Percentiles rank a stretch among this genome's conserved stretches.
Conservation (phyloP, 2,329 filamentous ascomycete species). For the Clonostachys rosea region DNA sequence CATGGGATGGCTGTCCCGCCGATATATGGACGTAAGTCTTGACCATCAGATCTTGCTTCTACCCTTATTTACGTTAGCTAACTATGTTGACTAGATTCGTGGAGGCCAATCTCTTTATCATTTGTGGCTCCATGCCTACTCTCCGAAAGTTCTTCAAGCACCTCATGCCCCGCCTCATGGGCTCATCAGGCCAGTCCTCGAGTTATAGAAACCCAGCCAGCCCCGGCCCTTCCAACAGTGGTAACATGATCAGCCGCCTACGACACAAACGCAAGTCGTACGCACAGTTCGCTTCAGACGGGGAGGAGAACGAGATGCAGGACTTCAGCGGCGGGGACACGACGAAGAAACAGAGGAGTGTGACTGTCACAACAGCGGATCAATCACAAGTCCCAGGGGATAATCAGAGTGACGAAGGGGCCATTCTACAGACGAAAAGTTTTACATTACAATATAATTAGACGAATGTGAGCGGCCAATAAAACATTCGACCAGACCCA, state of each 20-base stretch:
- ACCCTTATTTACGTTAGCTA: neutral
- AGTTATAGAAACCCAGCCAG: neutral
- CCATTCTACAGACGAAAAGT: slow-evolving; percentile 14
- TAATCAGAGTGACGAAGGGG: slow-evolving; percentile 12
- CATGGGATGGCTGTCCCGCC: slow-evolving; percentile 19
- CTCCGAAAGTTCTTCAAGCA: slow-evolving; percentile 26
- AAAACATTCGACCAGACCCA: no score
- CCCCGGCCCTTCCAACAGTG: neutral
- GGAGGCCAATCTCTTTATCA: slow-evolving; percentile 30
- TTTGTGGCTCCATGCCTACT: slow-evolving; percentile 31
- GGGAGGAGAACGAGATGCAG: slow-evolving; percentile 6
- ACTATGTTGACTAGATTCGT: slow-evolving; percentile 16
- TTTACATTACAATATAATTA: no score
- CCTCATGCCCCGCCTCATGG: slow-evolving; percentile 18
- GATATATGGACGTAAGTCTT: slow-evolving; percentile 17
- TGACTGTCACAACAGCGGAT: neutral
- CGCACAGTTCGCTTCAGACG: slow-evolving; percentile 5
- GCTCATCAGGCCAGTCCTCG: slow-evolving; percentile 1
- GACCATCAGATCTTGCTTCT: slow-evolving; percentile 4
- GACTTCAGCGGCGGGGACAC: slow-evolving; percentile 2
- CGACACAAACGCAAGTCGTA: slow-evolving; percentile 9
- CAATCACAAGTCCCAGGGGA: slow-evolving; percentile 6
- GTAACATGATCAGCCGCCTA: slow-evolving; percentile 3
- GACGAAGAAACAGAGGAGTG: neutral
- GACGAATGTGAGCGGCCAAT: no score